Evolutionary conservation across 305 asterid genomes (phyloP).

Genomic region (Ajuga reptans): DNA sequence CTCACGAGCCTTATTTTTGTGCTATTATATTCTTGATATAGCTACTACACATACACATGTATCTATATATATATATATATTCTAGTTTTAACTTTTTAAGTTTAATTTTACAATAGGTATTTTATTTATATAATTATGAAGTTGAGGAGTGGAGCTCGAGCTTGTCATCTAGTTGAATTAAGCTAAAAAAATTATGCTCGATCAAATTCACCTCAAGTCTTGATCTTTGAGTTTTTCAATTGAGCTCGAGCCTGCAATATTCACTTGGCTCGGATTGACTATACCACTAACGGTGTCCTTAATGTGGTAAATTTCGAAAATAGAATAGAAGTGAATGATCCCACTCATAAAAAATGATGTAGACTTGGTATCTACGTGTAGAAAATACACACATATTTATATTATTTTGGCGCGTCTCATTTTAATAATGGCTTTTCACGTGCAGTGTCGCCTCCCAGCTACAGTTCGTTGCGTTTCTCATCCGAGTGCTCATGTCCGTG

Average conservation of each 20-base stretch:
- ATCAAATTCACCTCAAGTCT: no score
- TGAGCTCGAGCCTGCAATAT: no score
- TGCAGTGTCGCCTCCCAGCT: conserved; percentile 81
- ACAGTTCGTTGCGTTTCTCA: conserved; percentile 76
- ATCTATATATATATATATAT: no score
- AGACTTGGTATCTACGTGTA: neutral
- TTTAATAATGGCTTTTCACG: neutral
- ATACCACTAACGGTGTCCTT: neutral
- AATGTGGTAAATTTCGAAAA: no score
- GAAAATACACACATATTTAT: neutral
- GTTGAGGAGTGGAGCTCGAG: no score
- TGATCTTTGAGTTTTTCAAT: no score
- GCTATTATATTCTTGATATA: neutral
- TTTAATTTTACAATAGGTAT: no score
- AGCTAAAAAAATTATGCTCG: no score
- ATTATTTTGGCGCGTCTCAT: neutral
- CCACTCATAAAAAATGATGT: neutral
- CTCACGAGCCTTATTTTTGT: neutral
- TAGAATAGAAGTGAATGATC: no score
- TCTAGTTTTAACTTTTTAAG: no score
- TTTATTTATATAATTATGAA: no score
- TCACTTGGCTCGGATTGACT: neutral
- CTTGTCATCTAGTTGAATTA: no score
- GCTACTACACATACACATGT: neutral
- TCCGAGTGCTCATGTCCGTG: conserved; percentile 92